Percentiles rank a stretch among this genome's conserved stretches.
phyloP scores from a whole-genome alignment of 495 filamentous ascomycete genomes.

The Apiosordaria backusii region DNA sequence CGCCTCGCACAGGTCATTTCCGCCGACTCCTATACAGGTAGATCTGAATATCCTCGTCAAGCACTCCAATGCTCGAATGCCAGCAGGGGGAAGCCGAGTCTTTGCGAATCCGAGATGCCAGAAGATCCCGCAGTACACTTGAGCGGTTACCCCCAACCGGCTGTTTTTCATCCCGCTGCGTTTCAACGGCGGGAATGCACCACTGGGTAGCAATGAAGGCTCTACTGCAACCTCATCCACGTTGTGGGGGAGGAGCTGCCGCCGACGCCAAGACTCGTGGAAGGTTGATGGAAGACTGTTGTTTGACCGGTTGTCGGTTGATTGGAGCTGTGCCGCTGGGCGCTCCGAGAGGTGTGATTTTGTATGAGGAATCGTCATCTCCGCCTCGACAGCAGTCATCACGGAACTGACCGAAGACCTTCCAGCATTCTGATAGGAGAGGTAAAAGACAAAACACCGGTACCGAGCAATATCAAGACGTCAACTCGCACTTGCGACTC shows the following conservation, averaged over 20 bases:
- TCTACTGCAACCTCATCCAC: slow-evolving; percentile 5
- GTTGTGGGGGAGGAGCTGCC: slow-evolving; percentile 3
- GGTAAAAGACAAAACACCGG: background rate
- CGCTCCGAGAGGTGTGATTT: slow-evolving; percentile 1
- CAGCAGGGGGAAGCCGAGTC: background rate
- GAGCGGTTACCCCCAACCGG: background rate
- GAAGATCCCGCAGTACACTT: background rate
- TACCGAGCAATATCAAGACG: background rate
- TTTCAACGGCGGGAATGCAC: background rate
- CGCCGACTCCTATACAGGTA: background rate
- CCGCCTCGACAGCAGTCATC: background rate
- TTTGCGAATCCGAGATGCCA: background rate
- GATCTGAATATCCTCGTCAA: background rate
- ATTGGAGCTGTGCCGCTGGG: slow-evolving; percentile 13
- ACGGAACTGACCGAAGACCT: slow-evolving; percentile 1
- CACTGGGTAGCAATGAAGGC: background rate
- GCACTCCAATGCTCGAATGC: background rate
- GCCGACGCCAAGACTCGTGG: background rate
- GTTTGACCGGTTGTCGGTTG: slow-evolving; percentile 1
- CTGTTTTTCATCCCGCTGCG: background rate
- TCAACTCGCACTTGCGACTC: background rate
- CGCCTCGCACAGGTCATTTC: background rate
- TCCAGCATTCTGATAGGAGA: background rate
- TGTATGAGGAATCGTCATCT: background rate
- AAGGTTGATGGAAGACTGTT: background rate